Base-by-base conservation (phyloP, 176 grass and related monocot species). In the Tillandsia fasciculata region DNA sequence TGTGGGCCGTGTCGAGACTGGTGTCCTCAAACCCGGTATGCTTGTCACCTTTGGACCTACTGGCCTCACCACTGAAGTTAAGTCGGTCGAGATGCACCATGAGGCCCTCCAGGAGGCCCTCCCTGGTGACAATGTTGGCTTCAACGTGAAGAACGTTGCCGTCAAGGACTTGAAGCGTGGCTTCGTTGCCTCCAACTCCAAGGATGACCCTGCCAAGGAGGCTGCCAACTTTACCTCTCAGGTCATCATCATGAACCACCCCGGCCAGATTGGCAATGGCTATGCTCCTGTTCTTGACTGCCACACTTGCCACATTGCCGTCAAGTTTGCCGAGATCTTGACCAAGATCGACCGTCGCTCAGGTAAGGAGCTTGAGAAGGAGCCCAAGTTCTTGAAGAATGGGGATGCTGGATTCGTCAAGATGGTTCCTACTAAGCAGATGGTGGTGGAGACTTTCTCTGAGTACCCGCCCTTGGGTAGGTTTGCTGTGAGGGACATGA, bases 211-310 rank as follows among this genome's bases (percentile, higher is more conserved):
- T 48, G 70, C 70, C 24, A 72, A 72, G 70, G 70, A 58, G 11
- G 70, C 70, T 59, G 70, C 70, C 70, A 72, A 17, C 52, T 72
- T 72, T 53, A 72, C 70, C 53, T 59, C 70, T 57, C 70, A 72
- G 70, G 70, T 72, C n/a, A 72, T 72, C 52, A 72, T 72, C 70
- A 72, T 72, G 70, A 72, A 72, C 28, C 70, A 72, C 52, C 70
- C 70, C n/a, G 70, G 70, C 11, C 70, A 72, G 26, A 72, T 72
- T 9, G 70, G 70, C 70, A 72, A 72, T 23, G 70, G 70, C 10
- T 72, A 72, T 33, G 53, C 70, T 15, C 70, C 70, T 6, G 70
- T 72, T 13, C 70, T 72, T 11, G 70, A 72, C 58, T 72, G 70
- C 70, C 70, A 72, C 53, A 72, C 53, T 52, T 72, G 14, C 4